phyloP scores from a whole-genome alignment of 2,329 filamentous ascomycete species.

The Paecilomyces niveus region DNA sequence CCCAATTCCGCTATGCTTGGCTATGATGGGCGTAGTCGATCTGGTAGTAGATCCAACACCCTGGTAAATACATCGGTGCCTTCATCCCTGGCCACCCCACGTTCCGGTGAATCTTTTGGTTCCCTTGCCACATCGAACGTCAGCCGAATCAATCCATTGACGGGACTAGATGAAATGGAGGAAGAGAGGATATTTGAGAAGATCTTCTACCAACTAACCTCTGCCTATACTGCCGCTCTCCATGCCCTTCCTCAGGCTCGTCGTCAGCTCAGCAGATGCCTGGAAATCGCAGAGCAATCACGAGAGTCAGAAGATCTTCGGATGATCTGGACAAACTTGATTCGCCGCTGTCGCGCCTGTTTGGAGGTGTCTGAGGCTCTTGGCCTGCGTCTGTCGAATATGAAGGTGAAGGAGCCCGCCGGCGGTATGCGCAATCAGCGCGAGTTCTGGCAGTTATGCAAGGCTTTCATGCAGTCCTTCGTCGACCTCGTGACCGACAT shows the following conservation, averaged over 20 bases:
- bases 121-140: constrained; percentile 37
- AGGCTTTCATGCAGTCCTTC: constrained; percentile 45
- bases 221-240: constrained; percentile 66
- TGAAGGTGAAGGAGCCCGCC: constrained; percentile 79
- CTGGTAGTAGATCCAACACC: constrained; percentile 48
- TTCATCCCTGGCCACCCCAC: constrained; percentile 57
- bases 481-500: constrained; percentile 42
- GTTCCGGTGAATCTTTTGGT: constrained; percentile 75
- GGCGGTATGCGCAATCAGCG: constrained; percentile 54
- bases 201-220: constrained; percentile 70
- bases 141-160: constrained; percentile 46
- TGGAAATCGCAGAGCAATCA: constrained; percentile 57
- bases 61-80: constrained; percentile 40
- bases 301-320: constrained; percentile 54
- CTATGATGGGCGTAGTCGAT: constrained; percentile 33
- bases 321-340: constrained; percentile 62
- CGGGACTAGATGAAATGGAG: constrained; percentile 60
- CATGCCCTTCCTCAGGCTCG: constrained; percentile 64
- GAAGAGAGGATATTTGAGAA: constrained; percentile 77
- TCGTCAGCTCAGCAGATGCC: constrained; percentile 56
- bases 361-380: constrained; percentile 68
- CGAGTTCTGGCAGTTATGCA: constrained; percentile 64
- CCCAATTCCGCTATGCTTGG: constrained; percentile 22
- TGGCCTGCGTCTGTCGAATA: constrained; percentile 63
- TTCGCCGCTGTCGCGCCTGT: constrained; percentile 63